phyloP scores from a whole-genome alignment of 2,329 filamentous ascomycete species.

The Colletotrichum acutatum region DNA sequence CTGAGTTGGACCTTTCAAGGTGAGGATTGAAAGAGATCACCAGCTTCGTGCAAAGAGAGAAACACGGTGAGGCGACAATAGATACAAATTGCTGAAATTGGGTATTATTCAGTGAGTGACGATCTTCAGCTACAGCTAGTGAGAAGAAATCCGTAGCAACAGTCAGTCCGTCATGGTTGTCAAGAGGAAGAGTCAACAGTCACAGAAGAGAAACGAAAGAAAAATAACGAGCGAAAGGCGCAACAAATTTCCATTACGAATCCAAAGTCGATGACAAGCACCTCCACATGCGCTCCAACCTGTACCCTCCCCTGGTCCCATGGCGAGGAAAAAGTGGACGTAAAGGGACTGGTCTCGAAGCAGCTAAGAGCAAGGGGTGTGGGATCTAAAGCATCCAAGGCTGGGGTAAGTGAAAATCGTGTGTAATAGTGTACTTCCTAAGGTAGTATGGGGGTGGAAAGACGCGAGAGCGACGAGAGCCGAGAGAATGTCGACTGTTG shows the following conservation, averaged over 20 bases:
- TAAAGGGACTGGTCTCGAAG: slow-evolving; percentile 1
- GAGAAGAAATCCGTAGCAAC: background rate
- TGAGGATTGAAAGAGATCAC: background rate
- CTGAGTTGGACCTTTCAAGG: background rate
- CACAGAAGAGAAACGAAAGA: background rate
- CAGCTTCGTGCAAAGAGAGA: background rate
- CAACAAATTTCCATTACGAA: slow-evolving; percentile 17
- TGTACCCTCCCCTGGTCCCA: slow-evolving; percentile 12
- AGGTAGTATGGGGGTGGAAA: background rate
- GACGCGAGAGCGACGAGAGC: background rate
- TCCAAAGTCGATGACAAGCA: slow-evolving; percentile 31
- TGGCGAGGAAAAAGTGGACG: slow-evolving; percentile 13
- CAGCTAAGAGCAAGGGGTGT: background rate
- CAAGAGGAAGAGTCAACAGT: background rate
- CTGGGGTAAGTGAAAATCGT: background rate
- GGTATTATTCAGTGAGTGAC: background rate
- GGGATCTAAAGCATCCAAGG: background rate
- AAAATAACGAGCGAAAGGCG: background rate
- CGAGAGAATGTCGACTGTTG: background rate
- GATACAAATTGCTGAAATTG: background rate
- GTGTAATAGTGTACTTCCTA: background rate
- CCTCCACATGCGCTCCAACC: slow-evolving; percentile 27
- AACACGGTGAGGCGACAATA: background rate
- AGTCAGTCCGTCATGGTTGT: background rate
- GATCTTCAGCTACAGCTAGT: background rate